Percentiles rank a stretch among this genome's conserved stretches.
These are phyloP conservation scores for Corynascus novoguineensis DNA, from an alignment of 495 filamentous ascomycete species.

Conservation along the genomic window DNA sequence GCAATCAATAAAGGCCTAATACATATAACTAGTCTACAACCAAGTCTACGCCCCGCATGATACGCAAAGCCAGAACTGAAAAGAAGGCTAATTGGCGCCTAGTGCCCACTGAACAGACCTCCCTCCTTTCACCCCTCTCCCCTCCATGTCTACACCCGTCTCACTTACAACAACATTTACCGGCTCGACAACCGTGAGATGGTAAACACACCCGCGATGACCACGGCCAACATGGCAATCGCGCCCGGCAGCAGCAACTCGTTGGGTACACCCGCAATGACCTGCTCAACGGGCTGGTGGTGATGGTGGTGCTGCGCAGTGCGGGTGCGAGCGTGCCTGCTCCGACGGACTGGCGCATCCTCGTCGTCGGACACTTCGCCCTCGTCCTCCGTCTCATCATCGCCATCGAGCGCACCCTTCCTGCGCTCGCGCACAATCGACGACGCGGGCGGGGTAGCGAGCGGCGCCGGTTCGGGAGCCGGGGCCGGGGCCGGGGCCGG, in stretches of 20 bases:
- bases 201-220: slow-evolving; percentile 91
- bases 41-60: slow-evolving; percentile 2
- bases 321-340: slow-evolving; percentile 32
- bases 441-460: slow-evolving; percentile 49
- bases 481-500: slow-evolving; percentile 64
- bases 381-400: slow-evolving; percentile 47
- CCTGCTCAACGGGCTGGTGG: slow-evolving; percentile 50
- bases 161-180: slow-evolving; percentile 34
- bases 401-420: slow-evolving; percentile 51
- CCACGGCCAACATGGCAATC: slow-evolving; percentile 88
- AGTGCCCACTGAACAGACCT: neutral
- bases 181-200: slow-evolving; percentile 69
- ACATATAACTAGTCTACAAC: slow-evolving; percentile 20
- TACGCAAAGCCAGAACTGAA: neutral
- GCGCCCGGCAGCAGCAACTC: slow-evolving; percentile 90
- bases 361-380: slow-evolving; percentile 59
- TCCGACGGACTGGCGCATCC: slow-evolving; percentile 40
- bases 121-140: neutral
- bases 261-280: slow-evolving; percentile 90
- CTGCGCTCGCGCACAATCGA: slow-evolving; percentile 56
- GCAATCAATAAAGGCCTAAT: slow-evolving; percentile 13
- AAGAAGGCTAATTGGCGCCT: neutral
- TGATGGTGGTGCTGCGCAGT: slow-evolving; percentile 38
- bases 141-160: neutral
- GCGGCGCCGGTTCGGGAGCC: slow-evolving; percentile 39